A percentile compares a stretch with the other conserved stretches of the same genome.
phyloP scores from a whole-genome alignment of 2,329 filamentous ascomycete species.

The Aspergillus flavus region DNA sequence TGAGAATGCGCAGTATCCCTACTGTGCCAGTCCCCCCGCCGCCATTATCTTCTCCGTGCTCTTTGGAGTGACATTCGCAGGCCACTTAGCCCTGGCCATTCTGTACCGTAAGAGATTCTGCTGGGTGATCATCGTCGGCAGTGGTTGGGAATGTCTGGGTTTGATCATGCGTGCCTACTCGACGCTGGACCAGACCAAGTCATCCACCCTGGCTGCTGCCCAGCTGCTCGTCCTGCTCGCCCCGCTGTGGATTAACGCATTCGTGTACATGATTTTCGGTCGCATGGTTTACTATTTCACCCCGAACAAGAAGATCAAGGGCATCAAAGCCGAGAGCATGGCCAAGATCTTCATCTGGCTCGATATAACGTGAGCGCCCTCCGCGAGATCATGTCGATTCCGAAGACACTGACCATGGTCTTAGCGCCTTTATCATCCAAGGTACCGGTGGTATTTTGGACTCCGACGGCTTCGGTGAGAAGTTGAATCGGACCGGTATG shows the following conservation, averaged over 20 bases:
- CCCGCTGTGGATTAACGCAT: conserved; percentile 44
- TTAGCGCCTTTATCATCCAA: conserved; percentile 17
- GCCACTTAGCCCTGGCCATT: conserved; percentile 41
- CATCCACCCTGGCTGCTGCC: not conserved
- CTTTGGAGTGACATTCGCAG: conserved; percentile 30
- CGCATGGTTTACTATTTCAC: conserved; percentile 51
- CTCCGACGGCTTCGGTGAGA: not conserved
- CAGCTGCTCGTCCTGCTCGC: conserved; percentile 7
- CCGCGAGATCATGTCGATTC: not conserved
- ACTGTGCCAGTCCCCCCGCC: conserved; percentile 41
- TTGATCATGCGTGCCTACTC: conserved; percentile 38
- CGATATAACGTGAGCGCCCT: conserved; percentile 34
- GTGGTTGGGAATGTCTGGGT: conserved; percentile 45
- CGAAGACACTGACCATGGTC: not conserved
- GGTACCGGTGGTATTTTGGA: conserved; percentile 28
- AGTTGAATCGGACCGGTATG: conserved; percentile 21
- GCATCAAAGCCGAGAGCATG: conserved; percentile 40
- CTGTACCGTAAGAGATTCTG: conserved; percentile 39
- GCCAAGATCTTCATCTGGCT: conserved; percentile 46
- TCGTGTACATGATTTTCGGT: conserved; percentile 51
- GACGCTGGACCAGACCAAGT: conserved; percentile 1
- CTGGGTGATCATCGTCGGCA: conserved; percentile 51
- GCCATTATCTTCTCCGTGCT: conserved; percentile 40
- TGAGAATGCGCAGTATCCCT: conserved; percentile 21
- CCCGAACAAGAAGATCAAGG: conserved; percentile 41